Base-by-base conservation (phyloP, 495 filamentous ascomycete species). In the Pyrenula massariospora region DNA sequence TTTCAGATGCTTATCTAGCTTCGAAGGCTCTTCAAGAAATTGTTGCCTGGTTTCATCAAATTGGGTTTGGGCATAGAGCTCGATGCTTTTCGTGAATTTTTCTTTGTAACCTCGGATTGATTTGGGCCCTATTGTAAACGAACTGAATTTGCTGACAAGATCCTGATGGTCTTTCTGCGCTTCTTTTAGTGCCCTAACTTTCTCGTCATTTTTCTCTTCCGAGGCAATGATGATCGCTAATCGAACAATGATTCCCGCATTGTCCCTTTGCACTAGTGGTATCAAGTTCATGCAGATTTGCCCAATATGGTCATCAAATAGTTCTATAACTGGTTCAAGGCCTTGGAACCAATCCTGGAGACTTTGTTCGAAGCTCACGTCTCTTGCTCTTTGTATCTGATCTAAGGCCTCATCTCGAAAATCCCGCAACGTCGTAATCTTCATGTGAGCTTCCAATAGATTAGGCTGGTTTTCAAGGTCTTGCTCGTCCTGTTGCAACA, bases 371-470 rank as follows among this genome's bases (percentile, higher is more conserved):
- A 88, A 73, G 59, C 87, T 86, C 12, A 74, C 66, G 62, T 94
- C 89, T 54, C 84, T 73, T 12, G 84, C 81, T 64, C 85, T 82
- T 60, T 80, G 77, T 65, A 92, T 91, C 76, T 97, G 93, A 63
- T 96, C 88, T 81, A 99, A 89, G 2, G 94, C 91, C 71, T 92
- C 87, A 71, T 96, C 93, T 52, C 90, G 81, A 58, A 97, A 95
- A 66, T 97, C 92, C 59, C 91, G 79, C 70, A 99, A 69, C 65
- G 87, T 82, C 8, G 91, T 96, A 55, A 99, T 81, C 64, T 88
- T 86, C 74, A 93, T 94, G 70, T 99, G 93, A 36, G 90, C 77
- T 50, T 83, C 76, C 47, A 99, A 74, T 51, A 99, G 69, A 69
- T 97, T 95, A 24, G 91, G 90, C 83, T 96, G 95, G 59, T 87